Conservation (phyloP, 2,329 filamentous ascomycete genomes). For the Venturia oleaginea region DNA sequence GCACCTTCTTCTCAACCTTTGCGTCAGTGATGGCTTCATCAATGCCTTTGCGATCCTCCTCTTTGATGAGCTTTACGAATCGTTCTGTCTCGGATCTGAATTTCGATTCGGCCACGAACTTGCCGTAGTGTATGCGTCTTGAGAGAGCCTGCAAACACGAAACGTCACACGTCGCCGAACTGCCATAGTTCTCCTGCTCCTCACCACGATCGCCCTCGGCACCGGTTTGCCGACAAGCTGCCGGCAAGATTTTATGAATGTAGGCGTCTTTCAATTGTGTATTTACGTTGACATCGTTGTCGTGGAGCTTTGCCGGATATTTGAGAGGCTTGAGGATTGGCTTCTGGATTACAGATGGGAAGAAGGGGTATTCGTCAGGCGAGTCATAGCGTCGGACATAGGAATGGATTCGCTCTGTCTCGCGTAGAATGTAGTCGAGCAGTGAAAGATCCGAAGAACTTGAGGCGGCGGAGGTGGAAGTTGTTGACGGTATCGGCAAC, state of each 20-base stretch:
- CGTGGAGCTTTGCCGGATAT: slow-evolving; percentile 81
- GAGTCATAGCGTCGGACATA: slow-evolving; percentile 90
- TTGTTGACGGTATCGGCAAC: slow-evolving; percentile 59
- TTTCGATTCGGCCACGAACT: slow-evolving; percentile 96
- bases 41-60: slow-evolving; percentile 69
- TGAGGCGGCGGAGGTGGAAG: neutral
- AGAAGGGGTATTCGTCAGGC: slow-evolving; percentile 97
- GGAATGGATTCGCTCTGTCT: slow-evolving; percentile 87
- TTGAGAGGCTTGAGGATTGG: slow-evolving; percentile 80
- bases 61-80: slow-evolving; percentile 76
- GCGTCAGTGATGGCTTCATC: slow-evolving; percentile 84
- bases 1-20: slow-evolving; percentile 81
- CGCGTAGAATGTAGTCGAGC: slow-evolving; percentile 85
- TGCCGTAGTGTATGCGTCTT: slow-evolving; percentile 90
- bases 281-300: slow-evolving; percentile 88
- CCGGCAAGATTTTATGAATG: slow-evolving; percentile 71
- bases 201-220: slow-evolving; percentile 81
- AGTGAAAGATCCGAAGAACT: slow-evolving; percentile 62
- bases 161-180: slow-evolving; percentile 84
- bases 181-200: slow-evolving; percentile 89
- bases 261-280: slow-evolving; percentile 78
- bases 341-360: slow-evolving; percentile 66
- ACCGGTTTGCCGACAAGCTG: slow-evolving; percentile 70
- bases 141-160: slow-evolving; percentile 81
- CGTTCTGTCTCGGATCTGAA: slow-evolving; percentile 73